Conservation (phyloP, 2,329 filamentous ascomycete species). For the Emergomyces africanus region DNA sequence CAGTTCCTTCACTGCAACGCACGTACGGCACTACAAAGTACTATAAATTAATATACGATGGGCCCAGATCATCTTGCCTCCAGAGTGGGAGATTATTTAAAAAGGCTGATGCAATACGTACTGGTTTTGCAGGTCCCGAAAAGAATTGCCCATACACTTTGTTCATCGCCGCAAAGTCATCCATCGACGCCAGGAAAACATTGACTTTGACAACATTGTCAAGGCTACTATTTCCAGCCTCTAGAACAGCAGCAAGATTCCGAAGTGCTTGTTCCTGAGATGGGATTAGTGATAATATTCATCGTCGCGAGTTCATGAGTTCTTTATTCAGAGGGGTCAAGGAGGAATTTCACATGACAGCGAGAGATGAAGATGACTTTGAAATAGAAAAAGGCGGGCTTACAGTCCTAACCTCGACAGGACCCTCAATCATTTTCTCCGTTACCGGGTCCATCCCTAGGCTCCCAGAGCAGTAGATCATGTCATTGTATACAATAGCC, state of each 20-base stretch:
- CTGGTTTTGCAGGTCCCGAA: constrained; percentile 5
- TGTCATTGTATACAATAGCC: constrained; percentile 49
- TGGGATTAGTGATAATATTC: no score
- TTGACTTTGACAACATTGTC: constrained; percentile 55
- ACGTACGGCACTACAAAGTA: constrained; percentile 51
- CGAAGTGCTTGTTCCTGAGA: constrained; percentile 36
- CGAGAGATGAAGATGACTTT: background rate
- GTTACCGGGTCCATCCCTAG: constrained; percentile 46
- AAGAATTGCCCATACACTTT: constrained; percentile 61
- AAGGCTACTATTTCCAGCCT: constrained; percentile 46
- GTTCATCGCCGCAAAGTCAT: constrained; percentile 66
- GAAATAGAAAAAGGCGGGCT: background rate
- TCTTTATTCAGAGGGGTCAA: no score
- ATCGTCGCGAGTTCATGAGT: no score
- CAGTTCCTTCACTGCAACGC: constrained; percentile 78
- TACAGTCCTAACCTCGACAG: constrained; percentile 8
- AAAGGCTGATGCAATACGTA: background rate
- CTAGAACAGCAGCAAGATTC: constrained; percentile 47
- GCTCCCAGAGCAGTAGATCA: constrained; percentile 58
- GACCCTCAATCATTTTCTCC: constrained; percentile 42
- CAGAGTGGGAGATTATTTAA: background rate
- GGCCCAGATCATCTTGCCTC: background rate
- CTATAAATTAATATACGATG: background rate
- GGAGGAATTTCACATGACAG: no score
- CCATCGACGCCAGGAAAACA: constrained; percentile 53